Evolutionary conservation across 352 stramenopile genomes (phyloP).

Genomic region (Globisporangium ultimum): DNA sequence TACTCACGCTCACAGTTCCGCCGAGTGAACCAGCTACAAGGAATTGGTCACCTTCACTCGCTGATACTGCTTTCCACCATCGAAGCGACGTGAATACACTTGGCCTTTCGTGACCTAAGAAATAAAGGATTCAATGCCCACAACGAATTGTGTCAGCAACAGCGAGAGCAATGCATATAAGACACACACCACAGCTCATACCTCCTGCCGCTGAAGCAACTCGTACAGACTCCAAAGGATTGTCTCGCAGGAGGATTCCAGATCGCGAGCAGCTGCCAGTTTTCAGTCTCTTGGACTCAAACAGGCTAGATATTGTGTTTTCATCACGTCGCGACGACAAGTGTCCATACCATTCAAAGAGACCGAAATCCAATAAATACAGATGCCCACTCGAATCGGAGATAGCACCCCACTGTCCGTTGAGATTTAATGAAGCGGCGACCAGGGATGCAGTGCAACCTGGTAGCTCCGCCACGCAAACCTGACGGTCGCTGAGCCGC

Average conservation of each 20-base stretch:
- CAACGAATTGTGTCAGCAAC: too few relatives aligned
- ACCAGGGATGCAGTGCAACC: conserved; percentile 11
- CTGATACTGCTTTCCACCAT: too few relatives aligned
- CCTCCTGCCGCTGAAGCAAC: conserved; percentile 19
- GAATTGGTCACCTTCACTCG: too few relatives aligned
- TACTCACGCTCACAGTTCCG: too few relatives aligned
- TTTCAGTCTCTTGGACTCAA: conserved; percentile 24
- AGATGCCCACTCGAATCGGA: conserved; percentile 22
- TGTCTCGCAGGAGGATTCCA: conserved; percentile 28
- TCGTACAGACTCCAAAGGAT: conserved; percentile 30
- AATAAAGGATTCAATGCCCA: too few relatives aligned
- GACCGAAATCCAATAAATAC: conserved; percentile 29
- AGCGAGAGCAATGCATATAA: not conserved
- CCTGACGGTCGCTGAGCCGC: conserved; percentile 45
- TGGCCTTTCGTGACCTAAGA: too few relatives aligned
- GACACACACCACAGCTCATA: conserved; percentile 1
- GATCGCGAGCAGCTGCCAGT: conserved; percentile 25
- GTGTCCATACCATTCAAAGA: conserved; percentile 19
- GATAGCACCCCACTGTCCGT: conserved; percentile 33
- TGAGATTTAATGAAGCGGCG: conserved; percentile 17
- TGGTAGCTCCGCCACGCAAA: conserved; percentile 32
- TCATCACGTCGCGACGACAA: not conserved
- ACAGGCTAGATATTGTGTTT: not conserved
- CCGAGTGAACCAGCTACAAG: too few relatives aligned
- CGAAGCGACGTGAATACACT: too few relatives aligned